Evolutionary conservation across 306 rosid species (phyloP), one percentile per base, ranked within the genome.

Genomic region (Echinosophora koreensis): DNA sequence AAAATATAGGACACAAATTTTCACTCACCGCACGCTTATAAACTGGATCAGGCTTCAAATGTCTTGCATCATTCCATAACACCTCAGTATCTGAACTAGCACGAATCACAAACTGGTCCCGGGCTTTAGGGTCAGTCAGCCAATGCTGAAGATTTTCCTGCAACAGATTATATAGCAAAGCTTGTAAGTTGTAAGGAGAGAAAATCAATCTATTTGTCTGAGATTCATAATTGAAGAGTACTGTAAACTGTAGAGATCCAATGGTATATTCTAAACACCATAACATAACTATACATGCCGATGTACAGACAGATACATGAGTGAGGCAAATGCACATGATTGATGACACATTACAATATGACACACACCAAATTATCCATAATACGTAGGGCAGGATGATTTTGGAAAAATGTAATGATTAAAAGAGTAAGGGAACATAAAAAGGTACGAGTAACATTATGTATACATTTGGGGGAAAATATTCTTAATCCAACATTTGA

Each of bases 91-190:
- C 93, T 14, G 82, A 52, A 67, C 90, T 90, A 61, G 93, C 84
- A 66, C 93, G 90, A 49, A 91, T 89, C 44, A 91, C 93, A 83
- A 89, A 86, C 61, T 91, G 96, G 64, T 91, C 96, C 9, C 96
- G 84, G 18, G 93, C 96, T 81, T 91, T 91, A 11, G 79, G 77
- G 69, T 91, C 96, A 28, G 90, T 87, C 61, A 91, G 82, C 96
- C 96, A 89, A 5, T 87, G 82, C 81, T 89, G 96, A 70, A 91
- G 92, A 77, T 91, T 91, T 77, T 91, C 93, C 96, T 91, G 85
- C 63, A 81, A 81, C 81, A 77, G 55, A 17, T 52, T 32, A 67
- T 6, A 67, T 16, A 4, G 5, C 15, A 50, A 58, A 52, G 42
- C 60, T 51, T 39, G 61, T 15, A 16, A 69, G 13, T 51, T 39